phyloP scores from a whole-genome alignment of 1,284 basidiomycete species.

The Chalciporus sp. region DNA sequence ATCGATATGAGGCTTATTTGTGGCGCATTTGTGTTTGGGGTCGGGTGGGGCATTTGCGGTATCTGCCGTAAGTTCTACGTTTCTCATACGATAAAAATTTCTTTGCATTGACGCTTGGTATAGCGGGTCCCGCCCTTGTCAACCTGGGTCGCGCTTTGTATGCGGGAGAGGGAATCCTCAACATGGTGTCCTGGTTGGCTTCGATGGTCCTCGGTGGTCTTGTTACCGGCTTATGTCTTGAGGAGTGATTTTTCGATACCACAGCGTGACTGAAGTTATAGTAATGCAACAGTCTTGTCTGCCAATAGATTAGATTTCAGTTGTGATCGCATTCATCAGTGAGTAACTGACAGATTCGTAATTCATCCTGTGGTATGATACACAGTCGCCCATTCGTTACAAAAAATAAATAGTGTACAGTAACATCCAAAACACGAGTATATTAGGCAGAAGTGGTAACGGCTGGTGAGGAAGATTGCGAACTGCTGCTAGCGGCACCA shows the following conservation, averaged over 20 bases:
- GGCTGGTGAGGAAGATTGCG: conserved; percentile 5
- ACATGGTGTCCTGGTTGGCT: conserved; percentile 43
- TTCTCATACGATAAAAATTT: conserved; percentile 2
- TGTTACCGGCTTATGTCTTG: conserved; percentile 24
- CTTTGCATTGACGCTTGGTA: neutral
- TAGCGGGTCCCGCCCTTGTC: conserved; percentile 59
- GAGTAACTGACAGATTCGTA: neutral
- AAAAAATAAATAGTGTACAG: conserved; percentile 6
- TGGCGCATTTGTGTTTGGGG: conserved; percentile 63
- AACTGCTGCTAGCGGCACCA: neutral
- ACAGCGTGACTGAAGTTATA: too few species aligned
- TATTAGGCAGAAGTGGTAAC: conserved; percentile 16
- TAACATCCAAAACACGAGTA: conserved; percentile 1
- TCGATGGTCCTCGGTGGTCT: conserved; percentile 47
- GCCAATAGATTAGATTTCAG: too few species aligned
- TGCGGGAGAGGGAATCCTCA: conserved; percentile 34
- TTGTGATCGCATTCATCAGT: neutral
- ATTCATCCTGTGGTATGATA: neutral
- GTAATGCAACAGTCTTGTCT: too few species aligned
- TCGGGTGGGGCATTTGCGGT: conserved; percentile 69
- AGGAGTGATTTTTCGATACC: neutral
- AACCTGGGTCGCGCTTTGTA: conserved; percentile 53
- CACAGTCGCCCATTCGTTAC: neutral
- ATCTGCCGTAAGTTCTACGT: conserved; percentile 57
- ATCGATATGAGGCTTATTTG: conserved; percentile 53